Conservation (phyloP, 2,329 filamentous ascomycete species). For the Myriosclerotinia duriaeana region DNA sequence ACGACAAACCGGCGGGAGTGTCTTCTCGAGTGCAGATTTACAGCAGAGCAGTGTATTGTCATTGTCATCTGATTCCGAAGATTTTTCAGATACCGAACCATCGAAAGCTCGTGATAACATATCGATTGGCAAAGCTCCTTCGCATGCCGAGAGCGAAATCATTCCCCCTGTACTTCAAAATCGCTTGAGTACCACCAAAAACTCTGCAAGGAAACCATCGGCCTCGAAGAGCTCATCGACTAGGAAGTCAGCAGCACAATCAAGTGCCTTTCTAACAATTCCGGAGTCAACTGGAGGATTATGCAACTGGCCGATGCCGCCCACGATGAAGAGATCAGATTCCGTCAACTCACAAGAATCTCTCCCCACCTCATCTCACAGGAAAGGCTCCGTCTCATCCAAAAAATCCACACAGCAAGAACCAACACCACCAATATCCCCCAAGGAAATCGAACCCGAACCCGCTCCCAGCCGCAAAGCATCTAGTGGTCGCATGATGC, state of each 20-base stretch:
- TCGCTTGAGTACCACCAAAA: conserved; percentile 4
- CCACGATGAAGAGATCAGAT: conserved; percentile 13
- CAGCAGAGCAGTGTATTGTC: conserved; percentile 40
- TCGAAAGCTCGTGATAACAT: conserved; percentile 22
- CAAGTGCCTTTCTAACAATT: conserved; percentile 15
- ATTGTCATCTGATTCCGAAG: conserved; percentile 40
- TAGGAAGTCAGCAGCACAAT: not conserved
- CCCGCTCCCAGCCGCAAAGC: conserved; percentile 26
- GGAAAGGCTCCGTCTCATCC: conserved; percentile 15
- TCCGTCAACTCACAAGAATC: conserved; percentile 12
- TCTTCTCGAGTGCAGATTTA: conserved; percentile 37
- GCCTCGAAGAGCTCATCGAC: conserved; percentile 5
- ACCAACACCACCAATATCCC: conserved; percentile 39
- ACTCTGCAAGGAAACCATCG: not conserved
- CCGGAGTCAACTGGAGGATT: conserved; percentile 8
- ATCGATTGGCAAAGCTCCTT: conserved; percentile 18
- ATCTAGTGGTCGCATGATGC: conserved; percentile 44
- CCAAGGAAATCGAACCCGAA: conserved; percentile 32
- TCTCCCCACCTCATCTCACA: conserved; percentile 13
- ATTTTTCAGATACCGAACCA: conserved; percentile 29
- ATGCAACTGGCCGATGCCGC: conserved; percentile 11
- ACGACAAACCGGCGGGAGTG: conserved; percentile 35
- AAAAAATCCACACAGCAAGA: conserved; percentile 28
- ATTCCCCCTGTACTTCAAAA: conserved; percentile 16
- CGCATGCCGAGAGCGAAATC: conserved; percentile 23